Percentiles rank a stretch among this genome's conserved stretches.
These are phyloP conservation scores for Iberis pinnata DNA, from an alignment of 345 rosid genomes.

Conservation along the genomic window DNA sequence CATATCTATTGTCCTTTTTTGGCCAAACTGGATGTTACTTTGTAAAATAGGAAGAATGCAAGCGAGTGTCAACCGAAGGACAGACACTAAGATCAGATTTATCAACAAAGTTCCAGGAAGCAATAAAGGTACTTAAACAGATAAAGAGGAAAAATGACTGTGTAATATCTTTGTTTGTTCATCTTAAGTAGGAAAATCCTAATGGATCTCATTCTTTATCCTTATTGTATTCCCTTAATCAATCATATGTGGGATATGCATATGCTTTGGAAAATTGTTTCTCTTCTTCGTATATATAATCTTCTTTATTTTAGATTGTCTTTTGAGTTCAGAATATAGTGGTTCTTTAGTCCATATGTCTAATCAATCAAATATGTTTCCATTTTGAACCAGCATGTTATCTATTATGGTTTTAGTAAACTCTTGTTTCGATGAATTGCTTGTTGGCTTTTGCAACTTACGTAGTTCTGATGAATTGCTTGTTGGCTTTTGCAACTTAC, in stretches of 20 bases:
- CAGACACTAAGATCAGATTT: slow-evolving; percentile 79
- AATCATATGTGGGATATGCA: neutral
- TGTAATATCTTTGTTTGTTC: neutral
- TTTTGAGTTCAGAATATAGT: no score
- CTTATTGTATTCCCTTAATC: neutral
- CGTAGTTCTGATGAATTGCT: no score
- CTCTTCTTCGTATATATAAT: neutral
- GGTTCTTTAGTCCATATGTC: no score
- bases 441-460: slow-evolving; percentile 9
- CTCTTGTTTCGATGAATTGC: slow-evolving; percentile 1
- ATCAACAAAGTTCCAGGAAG: slow-evolving; percentile 86
- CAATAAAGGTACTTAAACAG: slow-evolving; percentile 57
- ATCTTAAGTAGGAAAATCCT: neutral
- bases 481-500: no score
- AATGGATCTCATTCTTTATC: neutral
- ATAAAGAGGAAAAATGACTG: neutral
- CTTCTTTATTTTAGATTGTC: no score
- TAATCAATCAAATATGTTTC: no score
- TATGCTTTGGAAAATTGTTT: neutral
- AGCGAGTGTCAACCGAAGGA: slow-evolving; percentile 77
- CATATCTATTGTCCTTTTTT: neutral
- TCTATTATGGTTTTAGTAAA: no score
- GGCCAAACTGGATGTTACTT: slow-evolving; percentile 10
- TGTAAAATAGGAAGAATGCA: slow-evolving; percentile 80
- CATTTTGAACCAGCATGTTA: no score